Conservation (phyloP, 352 stramenopile species). For the Blastocystis hominis region DNA sequence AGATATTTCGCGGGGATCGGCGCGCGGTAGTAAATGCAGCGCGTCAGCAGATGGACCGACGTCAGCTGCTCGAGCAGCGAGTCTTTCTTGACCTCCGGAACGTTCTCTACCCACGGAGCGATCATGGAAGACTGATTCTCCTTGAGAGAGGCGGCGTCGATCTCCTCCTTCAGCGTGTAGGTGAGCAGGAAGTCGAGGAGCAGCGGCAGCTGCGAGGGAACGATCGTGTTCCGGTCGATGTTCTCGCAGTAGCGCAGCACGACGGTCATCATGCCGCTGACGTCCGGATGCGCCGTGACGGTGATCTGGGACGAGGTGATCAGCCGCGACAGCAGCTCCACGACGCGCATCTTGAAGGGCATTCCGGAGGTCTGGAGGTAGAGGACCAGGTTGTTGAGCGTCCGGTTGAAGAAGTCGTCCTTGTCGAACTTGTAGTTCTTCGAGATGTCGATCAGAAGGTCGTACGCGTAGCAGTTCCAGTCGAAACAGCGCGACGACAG, state of each 20-base stretch:
- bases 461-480: slow-evolving; percentile 20
- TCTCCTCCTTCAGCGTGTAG: slow-evolving; percentile 11
- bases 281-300: background rate
- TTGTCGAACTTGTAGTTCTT: background rate
- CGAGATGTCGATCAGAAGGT: slow-evolving; percentile 42
- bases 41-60: background rate
- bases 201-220: slow-evolving; percentile 17
- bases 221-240: slow-evolving; percentile 35
- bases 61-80: slow-evolving; percentile 15
- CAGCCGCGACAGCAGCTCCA: slow-evolving; percentile 3
- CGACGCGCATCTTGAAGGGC: slow-evolving; percentile 40
- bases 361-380: slow-evolving; percentile 13
- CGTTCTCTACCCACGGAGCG: background rate
- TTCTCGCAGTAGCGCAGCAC: slow-evolving; percentile 41
- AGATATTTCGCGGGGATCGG: background rate
- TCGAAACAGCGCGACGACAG: slow-evolving; percentile 20
- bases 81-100: background rate
- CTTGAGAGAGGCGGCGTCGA: background rate
- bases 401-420: background rate
- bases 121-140: background rate
- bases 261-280: slow-evolving; percentile 3
- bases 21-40: slow-evolving; percentile 22
- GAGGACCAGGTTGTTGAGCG: background rate
- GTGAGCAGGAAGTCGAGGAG: slow-evolving; percentile 51
- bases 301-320: slow-evolving; percentile 10